Conservation (phyloP, 2,329 filamentous ascomycete genomes). For the Xylaria digitata region DNA sequence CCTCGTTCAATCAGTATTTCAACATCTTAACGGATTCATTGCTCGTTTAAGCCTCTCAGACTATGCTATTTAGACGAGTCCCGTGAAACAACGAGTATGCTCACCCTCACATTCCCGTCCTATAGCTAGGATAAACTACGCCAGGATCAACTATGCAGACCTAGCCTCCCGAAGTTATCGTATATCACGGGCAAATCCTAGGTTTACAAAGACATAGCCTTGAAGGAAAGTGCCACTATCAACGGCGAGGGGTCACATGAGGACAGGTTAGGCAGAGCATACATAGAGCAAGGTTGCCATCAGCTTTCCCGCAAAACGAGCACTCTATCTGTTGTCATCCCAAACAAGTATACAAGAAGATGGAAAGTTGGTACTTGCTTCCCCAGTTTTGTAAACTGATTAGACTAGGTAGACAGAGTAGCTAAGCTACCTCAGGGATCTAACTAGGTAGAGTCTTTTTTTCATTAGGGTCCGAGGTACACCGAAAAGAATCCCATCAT, state of each 20-base stretch:
- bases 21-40: not conserved
- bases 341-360: not conserved
- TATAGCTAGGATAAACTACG: not conserved
- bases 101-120: not conserved
- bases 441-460: not conserved
- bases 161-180: not conserved
- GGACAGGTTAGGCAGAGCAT: not conserved
- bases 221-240: not conserved
- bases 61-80: not conserved
- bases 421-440: conserved; percentile 1
- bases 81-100: not conserved
- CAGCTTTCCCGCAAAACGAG: not conserved
- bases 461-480: not conserved
- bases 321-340: not conserved
- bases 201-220: not conserved
- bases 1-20: not conserved
- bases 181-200: not conserved
- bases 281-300: not conserved
- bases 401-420: not conserved
- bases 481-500: conserved; percentile 12
- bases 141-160: too few species aligned
- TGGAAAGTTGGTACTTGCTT: not conserved
- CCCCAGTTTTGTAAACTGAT: not conserved
- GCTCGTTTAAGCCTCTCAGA: not conserved
- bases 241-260: not conserved